Evolutionary conservation across 1,139 yeast genomes (phyloP), one percentile per base, ranked within the genome.

Genomic region (Yamadazyma conglobata): DNA sequence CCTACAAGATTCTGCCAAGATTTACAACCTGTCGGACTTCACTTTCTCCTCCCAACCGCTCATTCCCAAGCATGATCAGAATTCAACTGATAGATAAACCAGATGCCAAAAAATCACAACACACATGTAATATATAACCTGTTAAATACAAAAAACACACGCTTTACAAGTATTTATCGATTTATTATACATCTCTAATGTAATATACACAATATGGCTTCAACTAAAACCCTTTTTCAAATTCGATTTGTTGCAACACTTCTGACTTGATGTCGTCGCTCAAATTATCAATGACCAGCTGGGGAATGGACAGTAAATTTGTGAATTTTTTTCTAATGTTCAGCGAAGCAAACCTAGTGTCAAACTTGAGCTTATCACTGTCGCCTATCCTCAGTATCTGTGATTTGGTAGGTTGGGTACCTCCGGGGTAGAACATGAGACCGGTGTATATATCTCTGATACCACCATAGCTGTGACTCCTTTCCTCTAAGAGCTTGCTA

Each of bases 371-470:
- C 3, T 46, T 30, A 23, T 37, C 36, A 4, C 40, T 30, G n/a
- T 38, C 38, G 1, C 47, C 48, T 1, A 64, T 40, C 27, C 39
- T 48, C 12, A 32, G 34, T 2, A 44, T 38, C 21, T 50, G 54
- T 3, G 70, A 52, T 33, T 54, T 48, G 0, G 73, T 63, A 0
- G 97, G 86, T 56, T 91, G 97, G 2, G 95, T 81, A 6, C 67
- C 60, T n/a, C 48, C 51, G 1, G 96, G 96, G 26, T 73, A 77
- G 49, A 87, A 86, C 22, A 70, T 66, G 25, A 82, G 66, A 17
- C 93, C 94, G 0, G 96, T 82, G 52, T 87, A 91, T 1, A 85
- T 77, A 54, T 91, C 98, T 48, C 81, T 78, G 16, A 73, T 54
- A 2, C 89, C 93, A 35, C 77, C 74, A 60, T 61, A 66, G 4